A percentile compares a stretch with the other conserved stretches of the same genome.
These are phyloP conservation scores for Naganishia onofrii DNA, from an alignment of 768 basidiomycete genomes.

Conservation along the genomic window DNA sequence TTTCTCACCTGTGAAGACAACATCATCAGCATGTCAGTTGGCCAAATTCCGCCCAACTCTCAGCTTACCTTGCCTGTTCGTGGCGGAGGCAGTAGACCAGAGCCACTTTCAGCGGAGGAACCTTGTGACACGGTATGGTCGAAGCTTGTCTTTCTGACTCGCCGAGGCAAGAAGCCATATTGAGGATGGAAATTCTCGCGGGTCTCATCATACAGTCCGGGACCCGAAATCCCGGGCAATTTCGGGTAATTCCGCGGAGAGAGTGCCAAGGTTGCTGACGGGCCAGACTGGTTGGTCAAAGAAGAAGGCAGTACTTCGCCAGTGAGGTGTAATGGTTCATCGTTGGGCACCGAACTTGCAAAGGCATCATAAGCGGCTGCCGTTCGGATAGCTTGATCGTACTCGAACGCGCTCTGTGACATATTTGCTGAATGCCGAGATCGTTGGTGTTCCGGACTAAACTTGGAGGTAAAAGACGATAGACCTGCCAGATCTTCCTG, in stretches of 20 bases:
- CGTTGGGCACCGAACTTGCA: slow-evolving; percentile 37
- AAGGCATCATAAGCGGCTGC: slow-evolving; percentile 42
- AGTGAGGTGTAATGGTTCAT: slow-evolving; percentile 27
- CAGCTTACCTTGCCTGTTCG: slow-evolving; percentile 37
- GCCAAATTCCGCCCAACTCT: slow-evolving; percentile 57
- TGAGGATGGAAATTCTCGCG: slow-evolving; percentile 51
- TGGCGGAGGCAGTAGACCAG: slow-evolving; percentile 34
- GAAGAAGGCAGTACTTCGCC: slow-evolving; percentile 16
- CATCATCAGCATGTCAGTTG: slow-evolving; percentile 64
- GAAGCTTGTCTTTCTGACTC: slow-evolving; percentile 90
- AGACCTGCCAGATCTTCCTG: slow-evolving; percentile 11
- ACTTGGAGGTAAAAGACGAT: slow-evolving; percentile 16
- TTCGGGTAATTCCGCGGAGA: slow-evolving; percentile 18
- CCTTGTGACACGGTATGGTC: slow-evolving; percentile 77
- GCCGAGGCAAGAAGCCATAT: slow-evolving; percentile 64
- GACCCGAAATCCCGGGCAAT: slow-evolving; percentile 49
- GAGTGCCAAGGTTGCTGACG: slow-evolving; percentile 15
- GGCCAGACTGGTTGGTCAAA: slow-evolving; percentile 28
- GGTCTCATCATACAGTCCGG: slow-evolving; percentile 44
- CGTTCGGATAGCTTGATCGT: slow-evolving; percentile 41
- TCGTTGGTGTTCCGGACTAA: slow-evolving; percentile 14
- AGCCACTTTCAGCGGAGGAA: slow-evolving; percentile 48
- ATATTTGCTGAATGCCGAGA: neutral
- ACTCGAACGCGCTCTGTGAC: slow-evolving; percentile 32
- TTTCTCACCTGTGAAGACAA: slow-evolving; percentile 47